Base-by-base conservation (phyloP, 2,329 filamentous ascomycete genomes). In the Nannizzia gypsea region DNA sequence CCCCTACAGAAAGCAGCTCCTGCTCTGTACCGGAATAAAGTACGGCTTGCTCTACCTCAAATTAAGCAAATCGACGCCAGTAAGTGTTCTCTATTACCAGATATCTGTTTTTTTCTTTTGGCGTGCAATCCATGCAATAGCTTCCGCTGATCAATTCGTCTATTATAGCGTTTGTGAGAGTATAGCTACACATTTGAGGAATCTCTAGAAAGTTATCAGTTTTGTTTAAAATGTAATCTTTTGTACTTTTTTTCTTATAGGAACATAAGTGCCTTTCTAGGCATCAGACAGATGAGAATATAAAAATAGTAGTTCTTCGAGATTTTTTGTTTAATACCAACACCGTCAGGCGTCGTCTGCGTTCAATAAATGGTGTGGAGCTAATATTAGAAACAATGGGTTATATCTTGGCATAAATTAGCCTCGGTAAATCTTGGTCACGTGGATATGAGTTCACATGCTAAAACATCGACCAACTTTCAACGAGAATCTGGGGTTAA, bases 11-110 rank as follows among this genome's bases (percentile, higher is more conserved):
- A 84, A 62, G 81, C 81, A 59, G 83, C 82, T 3, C 88, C 88
- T n/a, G 88, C 89, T 0, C 75, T 96, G 63, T 99, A 99, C 74
- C 80, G 93, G 68, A 97, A 96, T 76, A 99, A 99, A 76, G 84
- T 99, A 48, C 82, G 87, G 61, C 75, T 99, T 72, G 88, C 90
- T 36, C 74, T 99, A 73, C 93, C 93, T 60, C 87, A 93, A 72
- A 78, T 99, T 58, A 83, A 83, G 71, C 91, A 99, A 78, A 96
- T 99, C 71, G 93, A 99, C 82, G 93, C 93, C 61, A 95, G 92
- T 96, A 80, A 84, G 90, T 89, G 54, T 9, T 17, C 8, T 56
- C 15, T 52, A 6, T 52, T 11, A 26, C 20, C 54, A 17, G 6
- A 13, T 13, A 20, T 11, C 6, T 20, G 20, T 20, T 24, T 22